These are phyloP conservation scores for Tetrastigma voinierianum DNA, from an alignment of 164 flowering plant genomes.

Conservation along the genomic window DNA sequence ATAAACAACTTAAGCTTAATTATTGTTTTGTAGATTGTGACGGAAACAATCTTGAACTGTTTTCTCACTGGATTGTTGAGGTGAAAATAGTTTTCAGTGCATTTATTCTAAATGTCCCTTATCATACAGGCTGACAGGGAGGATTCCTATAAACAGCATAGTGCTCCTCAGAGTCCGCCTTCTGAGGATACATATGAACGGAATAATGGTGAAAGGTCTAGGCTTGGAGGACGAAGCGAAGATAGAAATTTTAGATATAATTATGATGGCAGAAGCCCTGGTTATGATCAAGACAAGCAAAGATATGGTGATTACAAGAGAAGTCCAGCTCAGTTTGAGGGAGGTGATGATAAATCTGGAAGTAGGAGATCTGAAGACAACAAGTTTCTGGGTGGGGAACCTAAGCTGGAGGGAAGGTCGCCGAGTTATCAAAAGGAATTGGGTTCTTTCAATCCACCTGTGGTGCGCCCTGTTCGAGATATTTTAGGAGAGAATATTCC, in stretches of 20 bases:
- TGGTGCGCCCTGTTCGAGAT: conserved; percentile 23
- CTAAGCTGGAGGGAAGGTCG: conserved; percentile 17
- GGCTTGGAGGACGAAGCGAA: conserved; percentile 20
- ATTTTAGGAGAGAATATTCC: conserved; percentile 28
- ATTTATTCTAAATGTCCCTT: background rate
- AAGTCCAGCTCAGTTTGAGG: conserved; percentile 42
- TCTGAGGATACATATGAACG: conserved; percentile 21
- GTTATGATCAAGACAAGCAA: conserved; percentile 21
- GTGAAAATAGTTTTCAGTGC: too few species aligned
- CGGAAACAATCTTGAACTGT: too few species aligned
- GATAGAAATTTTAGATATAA: conserved; percentile 15
- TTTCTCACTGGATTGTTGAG: background rate
- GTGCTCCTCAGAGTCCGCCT: conserved; percentile 7
- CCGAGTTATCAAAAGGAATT: conserved; percentile 18
- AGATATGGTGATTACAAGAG: conserved; percentile 32
- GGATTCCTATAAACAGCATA: too few species aligned
- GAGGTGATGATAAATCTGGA: conserved; percentile 45
- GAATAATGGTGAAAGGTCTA: conserved; percentile 17
- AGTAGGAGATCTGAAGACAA: conserved; percentile 22
- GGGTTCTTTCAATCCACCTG: conserved; percentile 18
- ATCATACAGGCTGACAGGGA: too few species aligned
- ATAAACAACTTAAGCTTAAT: background rate
- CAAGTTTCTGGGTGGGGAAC: conserved; percentile 22
- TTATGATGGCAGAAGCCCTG: conserved; percentile 40
- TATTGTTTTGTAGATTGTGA: too few species aligned